These are phyloP conservation scores for Penicillium waksmanii DNA, from an alignment of 495 filamentous ascomycete species.

Conservation along the genomic window DNA sequence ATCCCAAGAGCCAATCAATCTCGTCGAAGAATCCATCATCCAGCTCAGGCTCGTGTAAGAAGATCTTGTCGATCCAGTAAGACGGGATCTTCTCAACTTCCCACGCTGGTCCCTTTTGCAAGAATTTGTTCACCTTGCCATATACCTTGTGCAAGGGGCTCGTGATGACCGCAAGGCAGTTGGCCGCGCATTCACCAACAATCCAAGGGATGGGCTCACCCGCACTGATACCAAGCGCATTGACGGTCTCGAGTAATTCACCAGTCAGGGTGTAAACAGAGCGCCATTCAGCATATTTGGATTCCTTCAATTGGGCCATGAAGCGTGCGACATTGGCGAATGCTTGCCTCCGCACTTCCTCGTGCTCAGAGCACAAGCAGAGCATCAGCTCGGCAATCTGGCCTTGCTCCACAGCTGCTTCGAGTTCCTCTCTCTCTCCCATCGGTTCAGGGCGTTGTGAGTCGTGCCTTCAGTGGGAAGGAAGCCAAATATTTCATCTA, in stretches of 20 bases:
- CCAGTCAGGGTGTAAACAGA: conserved; percentile 75
- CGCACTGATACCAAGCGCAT: conserved; percentile 48
- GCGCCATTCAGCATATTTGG: conserved; percentile 73
- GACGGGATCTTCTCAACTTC: conserved; percentile 71
- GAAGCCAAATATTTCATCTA: conserved; percentile 46
- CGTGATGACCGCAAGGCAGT: conserved; percentile 65
- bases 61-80: conserved; percentile 71
- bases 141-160: conserved; percentile 86
- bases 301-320: conserved; percentile 67
- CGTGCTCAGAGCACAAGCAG: conserved; percentile 73
- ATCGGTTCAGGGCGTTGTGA: conserved; percentile 55
- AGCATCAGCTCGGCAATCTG: conserved; percentile 67
- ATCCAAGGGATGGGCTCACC: conserved; percentile 67
- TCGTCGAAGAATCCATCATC: conserved; percentile 78
- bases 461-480: conserved; percentile 46
- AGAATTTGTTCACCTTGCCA: conserved; percentile 81
- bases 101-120: conserved; percentile 77
- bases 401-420: conserved; percentile 74
- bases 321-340: conserved; percentile 66
- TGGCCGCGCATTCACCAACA: conserved; percentile 72
- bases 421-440: conserved; percentile 74
- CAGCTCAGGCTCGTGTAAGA: conserved; percentile 68
- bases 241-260: conserved; percentile 76
- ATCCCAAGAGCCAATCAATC: conserved; percentile 78
- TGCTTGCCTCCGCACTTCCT: conserved; percentile 77